phyloP scores from a whole-genome alignment of 1,284 basidiomycete species.

The Fomes fomentarius region DNA sequence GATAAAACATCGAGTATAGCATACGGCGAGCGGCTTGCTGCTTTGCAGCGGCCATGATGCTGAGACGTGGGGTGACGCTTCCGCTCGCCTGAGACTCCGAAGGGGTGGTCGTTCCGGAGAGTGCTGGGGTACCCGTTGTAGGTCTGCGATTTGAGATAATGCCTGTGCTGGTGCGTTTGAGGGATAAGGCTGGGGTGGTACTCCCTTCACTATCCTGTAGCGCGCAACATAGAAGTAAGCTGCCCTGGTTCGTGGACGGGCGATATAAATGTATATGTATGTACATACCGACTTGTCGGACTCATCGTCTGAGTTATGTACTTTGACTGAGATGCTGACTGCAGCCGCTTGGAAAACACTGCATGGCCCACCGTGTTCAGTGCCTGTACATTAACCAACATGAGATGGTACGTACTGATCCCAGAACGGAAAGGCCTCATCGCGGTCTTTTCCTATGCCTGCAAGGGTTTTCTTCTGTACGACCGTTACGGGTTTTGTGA shows the following conservation, averaged over 20 bases:
- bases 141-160: conserved; percentile 78
- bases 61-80: conserved; percentile 43
- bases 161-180: conserved; percentile 72
- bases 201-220: conserved; percentile 30
- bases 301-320: conserved; percentile 52
- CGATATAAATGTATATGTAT: conserved; percentile 17
- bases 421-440: conserved; percentile 95
- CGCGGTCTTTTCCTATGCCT: conserved; percentile 89
- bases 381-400: background rate
- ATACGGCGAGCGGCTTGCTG: conserved; percentile 74
- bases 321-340: conserved; percentile 74
- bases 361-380: too few relatives aligned
- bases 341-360: conserved; percentile 82
- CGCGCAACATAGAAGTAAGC: background rate
- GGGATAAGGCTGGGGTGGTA: conserved; percentile 28
- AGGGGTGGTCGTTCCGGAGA: conserved; percentile 53
- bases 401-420: conserved; percentile 80
- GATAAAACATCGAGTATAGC: conserved; percentile 82
- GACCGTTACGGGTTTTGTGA: conserved; percentile 74
- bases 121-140: conserved; percentile 47
- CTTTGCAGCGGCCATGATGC: conserved; percentile 69
- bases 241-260: background rate
- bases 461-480: conserved; percentile 83
- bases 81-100: conserved; percentile 33
- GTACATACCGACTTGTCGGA: conserved; percentile 42